Percentiles rank a stretch among this genome's conserved stretches.
Evolutionary conservation across 257 asterid genomes (phyloP).

Genomic region (Thymus quinquecostatus): DNA sequence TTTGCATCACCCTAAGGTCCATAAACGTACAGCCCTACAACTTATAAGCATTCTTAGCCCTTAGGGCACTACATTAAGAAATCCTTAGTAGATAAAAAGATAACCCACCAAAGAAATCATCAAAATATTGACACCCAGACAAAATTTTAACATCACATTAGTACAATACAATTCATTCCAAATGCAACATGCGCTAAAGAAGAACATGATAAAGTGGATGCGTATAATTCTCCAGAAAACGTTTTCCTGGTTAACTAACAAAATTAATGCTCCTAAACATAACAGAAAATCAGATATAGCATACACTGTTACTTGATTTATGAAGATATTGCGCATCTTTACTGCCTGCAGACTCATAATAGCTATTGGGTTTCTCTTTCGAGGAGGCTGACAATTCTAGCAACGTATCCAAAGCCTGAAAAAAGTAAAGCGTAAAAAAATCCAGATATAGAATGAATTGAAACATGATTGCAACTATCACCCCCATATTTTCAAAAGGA

Average conservation of each 20-base stretch:
- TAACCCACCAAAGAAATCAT: conserved; percentile 3
- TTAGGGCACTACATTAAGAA: neutral
- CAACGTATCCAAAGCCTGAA: conserved; percentile 77
- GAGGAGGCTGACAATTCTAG: conserved; percentile 75
- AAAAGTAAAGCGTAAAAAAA: conserved; percentile 25
- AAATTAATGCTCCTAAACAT: conserved; percentile 15
- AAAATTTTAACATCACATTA: no score
- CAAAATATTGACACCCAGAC: neutral
- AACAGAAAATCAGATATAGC: conserved; percentile 36
- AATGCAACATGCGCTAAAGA: neutral
- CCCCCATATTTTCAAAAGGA: conserved; percentile 20
- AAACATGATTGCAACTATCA: conserved; percentile 13
- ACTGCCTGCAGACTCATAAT: conserved; percentile 36
- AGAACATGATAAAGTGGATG: neutral
- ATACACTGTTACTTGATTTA: conserved; percentile 55
- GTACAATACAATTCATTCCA: neutral
- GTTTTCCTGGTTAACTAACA: neutral
- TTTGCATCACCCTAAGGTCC: neutral
- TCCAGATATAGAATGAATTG: neutral
- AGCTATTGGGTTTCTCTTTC: conserved; percentile 42
- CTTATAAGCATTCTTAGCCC: neutral
- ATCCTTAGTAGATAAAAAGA: neutral
- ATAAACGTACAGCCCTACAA: neutral
- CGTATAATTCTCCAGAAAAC: neutral
- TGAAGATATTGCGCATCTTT: conserved; percentile 46